Evolutionary conservation across 129 eudicot species (phyloP), one percentile per base, ranked within the genome.

Genomic region (Erigeron canadensis): DNA sequence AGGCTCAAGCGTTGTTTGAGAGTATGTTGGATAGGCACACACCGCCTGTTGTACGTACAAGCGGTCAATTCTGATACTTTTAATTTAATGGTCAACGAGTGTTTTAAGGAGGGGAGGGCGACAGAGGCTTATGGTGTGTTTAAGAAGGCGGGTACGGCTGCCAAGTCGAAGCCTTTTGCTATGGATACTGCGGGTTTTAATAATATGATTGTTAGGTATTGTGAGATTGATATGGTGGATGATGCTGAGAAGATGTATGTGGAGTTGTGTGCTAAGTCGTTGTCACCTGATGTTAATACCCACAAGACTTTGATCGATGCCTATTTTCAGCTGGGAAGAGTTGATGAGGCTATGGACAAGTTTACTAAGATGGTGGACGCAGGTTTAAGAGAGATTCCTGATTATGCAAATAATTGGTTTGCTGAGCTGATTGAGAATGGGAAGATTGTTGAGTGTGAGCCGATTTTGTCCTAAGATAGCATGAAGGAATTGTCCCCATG

Each of bases 61-160:
- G 98, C 96, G 6, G 96, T 93, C 57, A 93, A 89, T 77, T 87
- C 96, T 0, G 98, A 93, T 60, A 89, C 96, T 9, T 72, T 93
- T 69, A 89, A 86, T 60, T 42, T 89, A 50, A 93, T 93, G 98
- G 95, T 93, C 44, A 93, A 93, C 15, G 95, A 89, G 65, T 85
- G 88, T 73, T 93, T 89, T 47, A 89, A 76, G 79, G 75, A 71
- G 76, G 96, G 95, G 71, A 84, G 79, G 57, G 65, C 75, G 19
- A 65, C 74, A 0, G 95, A 89, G 81, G 96, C 92, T 8, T 77
- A 79, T 53, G 78, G 42, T 18, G 87, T 84, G n/a, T 91, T 91
- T 60, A 91, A 84, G 74, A 87, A 83, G 82, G 80, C 83, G 7
- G 98, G 98, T 28, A 89, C 80, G 39, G 86, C 83, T 17, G 78